Evolutionary conservation across 257 asterid species (phyloP).

Genomic region (Salvia splendens): DNA sequence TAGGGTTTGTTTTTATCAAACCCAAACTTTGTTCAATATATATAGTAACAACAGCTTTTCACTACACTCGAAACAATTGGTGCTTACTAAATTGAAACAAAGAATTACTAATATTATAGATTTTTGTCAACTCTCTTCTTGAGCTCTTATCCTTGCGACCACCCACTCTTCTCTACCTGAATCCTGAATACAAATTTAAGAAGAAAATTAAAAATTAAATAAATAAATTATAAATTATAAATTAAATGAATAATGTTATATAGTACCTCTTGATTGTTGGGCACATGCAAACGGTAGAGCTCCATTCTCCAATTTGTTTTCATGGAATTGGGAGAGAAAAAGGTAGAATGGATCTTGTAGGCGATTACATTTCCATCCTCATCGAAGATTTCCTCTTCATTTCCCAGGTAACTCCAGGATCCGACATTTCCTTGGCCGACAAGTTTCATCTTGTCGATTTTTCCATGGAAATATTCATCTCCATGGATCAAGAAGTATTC

Average conservation of each 20-base stretch:
- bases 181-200: background rate
- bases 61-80: too few species aligned
- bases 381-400: constrained; percentile 3
- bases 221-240: background rate
- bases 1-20: too few species aligned
- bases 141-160: constrained; percentile 21
- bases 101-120: too few species aligned
- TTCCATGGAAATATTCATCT: constrained; percentile 23
- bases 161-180: constrained; percentile 22
- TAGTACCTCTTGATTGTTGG: too few species aligned
- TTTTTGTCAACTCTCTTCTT: too few species aligned
- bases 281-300: background rate
- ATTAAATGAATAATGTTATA: too few species aligned
- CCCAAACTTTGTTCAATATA: too few species aligned
- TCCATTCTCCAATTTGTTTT: constrained; percentile 19
- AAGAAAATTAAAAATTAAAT: too few species aligned
- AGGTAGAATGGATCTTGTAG: background rate
- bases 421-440: constrained; percentile 22
- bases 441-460: background rate
- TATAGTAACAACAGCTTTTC: too few species aligned
- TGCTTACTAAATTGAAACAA: too few species aligned
- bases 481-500: background rate
- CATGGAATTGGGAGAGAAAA: background rate
- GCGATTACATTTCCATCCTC: background rate
- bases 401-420: background rate